phyloP scores from a whole-genome alignment of 2,329 filamentous ascomycete genomes.

The Penicillium expansum region DNA sequence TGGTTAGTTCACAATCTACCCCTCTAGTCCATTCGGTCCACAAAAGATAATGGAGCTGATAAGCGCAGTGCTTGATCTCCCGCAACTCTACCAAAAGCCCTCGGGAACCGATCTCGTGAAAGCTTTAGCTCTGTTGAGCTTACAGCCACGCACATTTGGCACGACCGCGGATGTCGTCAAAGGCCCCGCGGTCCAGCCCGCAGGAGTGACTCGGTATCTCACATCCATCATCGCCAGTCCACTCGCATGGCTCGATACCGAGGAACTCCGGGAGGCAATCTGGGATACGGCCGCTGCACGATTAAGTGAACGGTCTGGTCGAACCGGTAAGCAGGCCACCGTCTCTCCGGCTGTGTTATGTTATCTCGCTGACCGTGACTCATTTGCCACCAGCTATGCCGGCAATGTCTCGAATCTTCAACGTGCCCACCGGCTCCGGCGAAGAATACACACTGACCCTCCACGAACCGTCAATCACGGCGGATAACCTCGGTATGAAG shows the following conservation, averaged over 20 bases:
- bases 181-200: conserved; percentile 35
- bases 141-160: conserved; percentile 58
- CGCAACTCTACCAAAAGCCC: conserved; percentile 78
- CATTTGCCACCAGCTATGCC: conserved; percentile 53
- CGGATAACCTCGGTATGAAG: conserved; percentile 85
- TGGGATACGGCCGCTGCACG: conserved; percentile 78
- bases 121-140: conserved; percentile 64
- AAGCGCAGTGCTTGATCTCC: conserved; percentile 66
- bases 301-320: conserved; percentile 80
- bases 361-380: conserved; percentile 15
- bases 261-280: conserved; percentile 43
- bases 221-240: conserved; percentile 48
- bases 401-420: conserved; percentile 60
- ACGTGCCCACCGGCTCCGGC: conserved; percentile 49
- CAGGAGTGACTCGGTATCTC: conserved; percentile 46
- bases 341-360: neutral
- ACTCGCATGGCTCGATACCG: conserved; percentile 46
- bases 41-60: conserved; percentile 32
- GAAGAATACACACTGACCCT: conserved; percentile 64
- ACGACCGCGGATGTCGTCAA: conserved; percentile 29
- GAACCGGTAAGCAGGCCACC: conserved; percentile 53
- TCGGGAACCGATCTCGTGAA: conserved; percentile 61
- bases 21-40: conserved; percentile 14
- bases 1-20: conserved; percentile 28
- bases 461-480: conserved; percentile 81